phyloP scores from a whole-genome alignment of 768 basidiomycete genomes.

The Russula brevipes region DNA sequence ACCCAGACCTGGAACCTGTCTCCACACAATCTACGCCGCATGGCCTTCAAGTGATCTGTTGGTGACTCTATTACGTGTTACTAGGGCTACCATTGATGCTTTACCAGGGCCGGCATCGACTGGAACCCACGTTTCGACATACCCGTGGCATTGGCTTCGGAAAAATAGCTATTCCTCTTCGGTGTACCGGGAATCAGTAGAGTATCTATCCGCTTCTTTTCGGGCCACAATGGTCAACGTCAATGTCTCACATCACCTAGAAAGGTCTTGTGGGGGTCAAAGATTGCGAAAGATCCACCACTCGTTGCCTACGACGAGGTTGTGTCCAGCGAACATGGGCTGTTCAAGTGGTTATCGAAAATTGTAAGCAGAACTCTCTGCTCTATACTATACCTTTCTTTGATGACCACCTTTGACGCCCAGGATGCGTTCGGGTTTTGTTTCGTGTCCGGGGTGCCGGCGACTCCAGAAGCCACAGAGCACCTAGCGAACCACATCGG shows the following conservation, averaged over 20 bases:
- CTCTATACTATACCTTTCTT: background rate
- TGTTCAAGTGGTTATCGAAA: slow-evolving; percentile 77
- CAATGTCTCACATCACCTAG: slow-evolving; percentile 31
- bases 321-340: slow-evolving; percentile 59
- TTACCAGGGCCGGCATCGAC: slow-evolving; percentile 47
- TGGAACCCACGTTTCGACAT: slow-evolving; percentile 68
- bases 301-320: slow-evolving; percentile 66
- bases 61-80: slow-evolving; percentile 24
- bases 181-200: slow-evolving; percentile 29
- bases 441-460: slow-evolving; percentile 75
- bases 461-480: slow-evolving; percentile 81
- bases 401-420: background rate
- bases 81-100: background rate
- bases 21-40: slow-evolving; percentile 49
- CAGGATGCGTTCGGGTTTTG: slow-evolving; percentile 88
- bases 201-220: slow-evolving; percentile 39
- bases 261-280: slow-evolving; percentile 77
- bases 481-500: slow-evolving; percentile 68
- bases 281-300: slow-evolving; percentile 70
- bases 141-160: slow-evolving; percentile 83
- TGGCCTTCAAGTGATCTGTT: slow-evolving; percentile 75
- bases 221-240: background rate
- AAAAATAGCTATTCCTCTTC: slow-evolving; percentile 74
- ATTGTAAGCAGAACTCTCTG: slow-evolving; percentile 47
- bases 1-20: slow-evolving; percentile 62